Evolutionary conservation across 2,329 filamentous ascomycete genomes (phyloP), one percentile per base, ranked within the genome.

Genomic region (Atkinsonella hypoxylon): DNA sequence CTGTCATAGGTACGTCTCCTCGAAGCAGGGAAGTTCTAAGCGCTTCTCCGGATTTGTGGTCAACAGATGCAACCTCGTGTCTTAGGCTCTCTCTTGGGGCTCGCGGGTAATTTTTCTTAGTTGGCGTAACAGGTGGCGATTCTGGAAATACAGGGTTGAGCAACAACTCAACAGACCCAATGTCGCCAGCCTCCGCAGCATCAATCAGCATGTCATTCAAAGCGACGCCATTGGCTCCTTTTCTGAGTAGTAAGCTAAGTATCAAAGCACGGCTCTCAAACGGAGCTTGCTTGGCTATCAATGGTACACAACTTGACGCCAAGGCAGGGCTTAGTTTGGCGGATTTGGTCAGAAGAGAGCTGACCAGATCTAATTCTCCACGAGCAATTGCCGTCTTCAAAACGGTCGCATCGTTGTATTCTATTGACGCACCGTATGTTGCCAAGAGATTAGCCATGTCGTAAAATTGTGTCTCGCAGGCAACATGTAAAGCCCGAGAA

Each of bases 391-490:
- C 73, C 22, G 65, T 67, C n/a, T 73, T 72, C 4, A 81, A 51
- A 1, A 72, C 72, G 7, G 67, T 62, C 0, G 72, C 76, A 45
- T 76, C 70, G 39, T 78, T 70, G 51, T 75, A 75, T 55, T 79
- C 76, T 31, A 79, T 66, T 0, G 77, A 78, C 0, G 76, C 76
- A 8, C 76, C 76, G 50, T 79, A 73, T 3, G 64, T 61, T 20
- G 78, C 67, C 7, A 82, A 63, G n/a, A 81, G 63, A 38, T 64
- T 65, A 2, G 77, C 72, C 72, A 81, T 76, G 40, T 78, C 75
- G 51, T 74, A 68, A 53, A 75, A 79, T 42, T 74, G 71, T 2
- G 67, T 68, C 7, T 70, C 65, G 48, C 72, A 74, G 0, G 77
- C 74, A 32, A 72, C 65, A 7, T 74, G 62, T 1, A 82, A 64